A percentile compares a stretch with the other conserved stretches of the same genome.
phyloP scores from a whole-genome alignment of 805 yeast species.

The Metschnikowia koreensis region DNA sequence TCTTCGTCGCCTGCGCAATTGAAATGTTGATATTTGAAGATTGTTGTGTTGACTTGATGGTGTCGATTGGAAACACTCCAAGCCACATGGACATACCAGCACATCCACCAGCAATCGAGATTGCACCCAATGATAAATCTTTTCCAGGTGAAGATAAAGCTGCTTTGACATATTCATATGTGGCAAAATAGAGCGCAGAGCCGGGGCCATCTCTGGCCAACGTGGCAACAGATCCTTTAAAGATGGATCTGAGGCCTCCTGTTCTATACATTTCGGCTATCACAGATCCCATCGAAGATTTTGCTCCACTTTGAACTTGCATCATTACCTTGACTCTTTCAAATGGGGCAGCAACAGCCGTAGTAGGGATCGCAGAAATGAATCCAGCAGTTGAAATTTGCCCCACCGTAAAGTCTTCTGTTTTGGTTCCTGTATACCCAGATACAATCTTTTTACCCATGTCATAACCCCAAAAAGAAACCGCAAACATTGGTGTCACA shows the following conservation, averaged over 20 bases:
- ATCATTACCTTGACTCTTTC: conserved; percentile 93
- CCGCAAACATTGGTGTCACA: conserved; percentile 98
- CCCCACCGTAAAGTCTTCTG: conserved; percentile 51
- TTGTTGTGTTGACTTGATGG: conserved; percentile 83
- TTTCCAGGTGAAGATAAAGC: conserved; percentile 54
- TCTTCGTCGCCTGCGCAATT: conserved; percentile 61
- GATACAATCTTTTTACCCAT: conserved; percentile 78
- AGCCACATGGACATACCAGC: conserved; percentile 98
- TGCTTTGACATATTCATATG: conserved; percentile 80
- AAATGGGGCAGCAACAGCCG: conserved; percentile 95
- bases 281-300: conserved; percentile 53
- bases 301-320: conserved; percentile 62
- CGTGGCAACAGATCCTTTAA: conserved; percentile 90
- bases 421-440: conserved; percentile 35
- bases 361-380: conserved; percentile 91
- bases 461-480: conserved; percentile 98
- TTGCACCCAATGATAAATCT: conserved; percentile 65
- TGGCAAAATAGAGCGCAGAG: conserved; percentile 90
- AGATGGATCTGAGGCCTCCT: conserved; percentile 83
- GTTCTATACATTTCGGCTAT: conserved; percentile 66
- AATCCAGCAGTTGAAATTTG: conserved; percentile 92
- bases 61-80: conserved; percentile 93
- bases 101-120: conserved; percentile 88
- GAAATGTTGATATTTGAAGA: conserved; percentile 54
- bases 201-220: conserved; percentile 98